Evolutionary conservation across 768 basidiomycete species (phyloP).

Genomic region (Termitomyces eurrhizus): DNA sequence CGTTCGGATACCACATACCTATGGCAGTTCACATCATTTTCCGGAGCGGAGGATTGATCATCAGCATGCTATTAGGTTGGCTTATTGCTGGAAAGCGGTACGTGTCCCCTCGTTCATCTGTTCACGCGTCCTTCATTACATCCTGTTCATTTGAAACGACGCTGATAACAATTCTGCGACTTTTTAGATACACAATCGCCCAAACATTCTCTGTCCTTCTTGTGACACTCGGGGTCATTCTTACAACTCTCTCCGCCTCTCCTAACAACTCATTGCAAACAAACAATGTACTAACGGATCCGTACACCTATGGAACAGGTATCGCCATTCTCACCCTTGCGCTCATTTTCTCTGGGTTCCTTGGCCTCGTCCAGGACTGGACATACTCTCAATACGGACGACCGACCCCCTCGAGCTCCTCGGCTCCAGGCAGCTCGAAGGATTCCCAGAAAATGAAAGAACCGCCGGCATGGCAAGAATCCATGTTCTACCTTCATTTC

Average conservation of each 20-base stretch:
- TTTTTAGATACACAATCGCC: constrained; percentile 49
- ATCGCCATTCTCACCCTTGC: constrained; percentile 73
- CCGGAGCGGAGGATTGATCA: constrained; percentile 79
- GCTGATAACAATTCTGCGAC: not conserved
- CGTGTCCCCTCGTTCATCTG: constrained; percentile 16
- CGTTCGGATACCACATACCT: constrained; percentile 82
- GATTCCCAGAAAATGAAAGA: not conserved
- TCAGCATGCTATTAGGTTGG: constrained; percentile 82
- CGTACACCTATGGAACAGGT: constrained; percentile 58
- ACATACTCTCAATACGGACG: constrained; percentile 52
- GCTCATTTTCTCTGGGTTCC: constrained; percentile 72
- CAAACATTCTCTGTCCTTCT: constrained; percentile 77
- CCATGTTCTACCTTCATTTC: constrained; percentile 88
- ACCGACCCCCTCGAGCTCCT: constrained; percentile 16
- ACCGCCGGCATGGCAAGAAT: constrained; percentile 69
- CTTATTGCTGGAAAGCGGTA: constrained; percentile 60
- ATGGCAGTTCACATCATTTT: constrained; percentile 96
- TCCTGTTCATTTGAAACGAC: no score
- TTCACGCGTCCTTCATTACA: not conserved
- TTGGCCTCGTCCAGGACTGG: constrained; percentile 84
- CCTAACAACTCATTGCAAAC: constrained; percentile 20
- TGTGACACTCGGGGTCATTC: constrained; percentile 73
- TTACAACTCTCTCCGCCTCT: constrained; percentile 80
- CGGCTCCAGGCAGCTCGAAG: not conserved
- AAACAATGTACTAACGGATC: constrained; percentile 15